Evolutionary conservation across 2,329 filamentous ascomycete genomes (phyloP).

Genomic region (Stagonosporopsis rhizophila): DNA sequence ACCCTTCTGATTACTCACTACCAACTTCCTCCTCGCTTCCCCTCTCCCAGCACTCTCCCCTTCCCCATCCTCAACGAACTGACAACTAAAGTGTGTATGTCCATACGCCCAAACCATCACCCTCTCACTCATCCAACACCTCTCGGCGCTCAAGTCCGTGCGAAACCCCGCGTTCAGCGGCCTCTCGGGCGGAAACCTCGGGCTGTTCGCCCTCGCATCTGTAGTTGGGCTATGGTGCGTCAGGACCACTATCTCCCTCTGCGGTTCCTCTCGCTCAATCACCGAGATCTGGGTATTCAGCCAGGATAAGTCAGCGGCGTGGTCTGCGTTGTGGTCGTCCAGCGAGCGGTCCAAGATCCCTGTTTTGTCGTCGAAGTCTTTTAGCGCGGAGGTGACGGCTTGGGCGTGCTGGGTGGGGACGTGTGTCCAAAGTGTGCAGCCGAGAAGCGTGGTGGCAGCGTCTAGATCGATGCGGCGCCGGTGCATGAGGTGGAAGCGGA

Average conservation of each 20-base stretch:
- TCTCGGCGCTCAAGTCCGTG: slow-evolving; percentile 5
- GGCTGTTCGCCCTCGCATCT: slow-evolving; percentile 3
- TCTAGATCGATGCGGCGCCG: slow-evolving; percentile 7
- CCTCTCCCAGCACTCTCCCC: too few relatives aligned
- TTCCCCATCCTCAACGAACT: not conserved
- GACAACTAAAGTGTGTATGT: slow-evolving; percentile 12
- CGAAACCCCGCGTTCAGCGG: slow-evolving; percentile 8
- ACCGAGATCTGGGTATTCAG: not conserved
- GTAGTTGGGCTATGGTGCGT: slow-evolving; percentile 11
- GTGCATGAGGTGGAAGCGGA: slow-evolving; percentile 11
- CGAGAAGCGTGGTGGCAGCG: slow-evolving; percentile 5
- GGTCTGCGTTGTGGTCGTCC: slow-evolving; percentile 9
- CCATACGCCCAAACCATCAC: slow-evolving; percentile 14
- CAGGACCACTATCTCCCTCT: slow-evolving; percentile 1
- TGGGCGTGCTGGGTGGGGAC: slow-evolving; percentile 4
- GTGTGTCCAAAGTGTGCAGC: slow-evolving; percentile 18
- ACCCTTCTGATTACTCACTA: slow-evolving; percentile 20
- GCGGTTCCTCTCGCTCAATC: not conserved
- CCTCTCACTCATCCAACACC: slow-evolving; percentile 3
- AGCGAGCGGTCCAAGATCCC: slow-evolving; percentile 4
- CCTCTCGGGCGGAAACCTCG: slow-evolving; percentile 1
- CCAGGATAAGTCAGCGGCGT: slow-evolving; percentile 7
- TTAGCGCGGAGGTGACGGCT: slow-evolving; percentile 1
- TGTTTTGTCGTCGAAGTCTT: not conserved
- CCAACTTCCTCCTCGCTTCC: slow-evolving; percentile 8